A percentile compares a stretch with the other conserved stretches of the same genome.
phyloP scores from a whole-genome alignment of 2,329 filamentous ascomycete genomes.

The Aspergillus uvarum region DNA sequence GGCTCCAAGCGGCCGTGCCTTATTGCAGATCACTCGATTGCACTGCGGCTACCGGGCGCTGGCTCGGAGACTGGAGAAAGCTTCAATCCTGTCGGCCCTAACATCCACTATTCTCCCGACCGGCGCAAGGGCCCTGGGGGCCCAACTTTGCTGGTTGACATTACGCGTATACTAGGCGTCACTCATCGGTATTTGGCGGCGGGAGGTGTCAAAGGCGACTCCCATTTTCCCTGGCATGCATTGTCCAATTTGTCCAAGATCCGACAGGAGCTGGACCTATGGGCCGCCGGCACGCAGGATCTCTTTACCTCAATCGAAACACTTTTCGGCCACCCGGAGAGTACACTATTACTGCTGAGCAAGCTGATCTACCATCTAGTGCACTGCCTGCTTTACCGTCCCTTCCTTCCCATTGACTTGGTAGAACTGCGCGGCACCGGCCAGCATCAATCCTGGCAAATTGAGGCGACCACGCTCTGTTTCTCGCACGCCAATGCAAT shows the following conservation, averaged over 20 bases:
- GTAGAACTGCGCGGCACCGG: constrained; percentile 75
- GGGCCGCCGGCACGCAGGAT: constrained; percentile 78
- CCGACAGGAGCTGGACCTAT: constrained; percentile 77
- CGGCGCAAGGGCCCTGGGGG: constrained; percentile 72
- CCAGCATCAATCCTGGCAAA: constrained; percentile 90
- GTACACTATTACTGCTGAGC: constrained; percentile 74
- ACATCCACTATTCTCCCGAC: constrained; percentile 69
- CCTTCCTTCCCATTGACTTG: constrained; percentile 81
- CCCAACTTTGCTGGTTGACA: constrained; percentile 79
- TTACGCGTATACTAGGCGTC: constrained; percentile 75
- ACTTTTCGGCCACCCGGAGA: constrained; percentile 75
- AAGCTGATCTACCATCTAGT: constrained; percentile 85
- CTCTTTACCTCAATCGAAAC: constrained; percentile 73
- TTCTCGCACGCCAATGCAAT: constrained; percentile 86
- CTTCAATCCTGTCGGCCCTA: constrained; percentile 76
- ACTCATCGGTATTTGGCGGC: constrained; percentile 82
- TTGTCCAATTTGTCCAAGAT: constrained; percentile 84
- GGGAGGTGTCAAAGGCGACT: constrained; percentile 83
- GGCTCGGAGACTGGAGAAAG: constrained; percentile 70
- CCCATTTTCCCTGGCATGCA: constrained; percentile 87
- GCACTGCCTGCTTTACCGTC: constrained; percentile 82
- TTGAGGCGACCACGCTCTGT: constrained; percentile 84
- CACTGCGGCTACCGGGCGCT: constrained; percentile 69
- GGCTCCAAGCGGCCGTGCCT: constrained; percentile 81
- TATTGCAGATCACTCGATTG: constrained; percentile 72